Base-by-base conservation (phyloP, 805 yeast species). In the Lipomyces oligophaga region DNA sequence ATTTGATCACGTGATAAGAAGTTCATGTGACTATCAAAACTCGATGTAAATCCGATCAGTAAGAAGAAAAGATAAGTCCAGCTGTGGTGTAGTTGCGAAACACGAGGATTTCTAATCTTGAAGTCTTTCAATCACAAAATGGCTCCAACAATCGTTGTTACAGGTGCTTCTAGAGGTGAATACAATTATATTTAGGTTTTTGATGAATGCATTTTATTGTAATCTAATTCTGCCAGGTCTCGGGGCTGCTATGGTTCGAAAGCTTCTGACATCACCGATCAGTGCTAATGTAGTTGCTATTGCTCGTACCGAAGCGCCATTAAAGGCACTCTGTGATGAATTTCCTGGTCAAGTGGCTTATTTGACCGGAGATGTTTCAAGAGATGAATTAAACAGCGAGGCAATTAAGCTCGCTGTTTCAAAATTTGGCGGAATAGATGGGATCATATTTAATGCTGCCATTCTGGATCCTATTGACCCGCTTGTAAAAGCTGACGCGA, bases 381-480 rank as follows among this genome's bases (percentile, higher is more conserved):
- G 71, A 8, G 52, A 63, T 1, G 49, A 51, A 1, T 65, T 70
- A 2, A 57, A 70, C 8, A 46, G 54, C 3, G 49, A 58, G 6
- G 72, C 76, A 0, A 67, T 81, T 25, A 58, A 63, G 3, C 38
- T 64, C 40, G 79, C 83, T 0, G 46, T 73, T 19, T 44, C 57
- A 4, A 67, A 65, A 47, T 78, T 74, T 56, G 55, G 54, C 18
- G 59, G 65, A 16, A 62, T 81, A 30, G 72, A 78, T 54, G 72
- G 81, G 0, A 56, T 80, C 7, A 71, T 84, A 28, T 74, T 81
- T 44, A 83, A 83, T 61, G 89, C 90, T 2, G 93, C 88, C 3
- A 77, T 82, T 0, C 68, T 93, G 49, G 89, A 80, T 21, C 96
- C 96, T 0, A 95, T 90, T 5, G 54, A 66, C 69, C 68, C 34